Base-by-base conservation (phyloP, 495 filamentous ascomycete species). In the Neurospora intermedia region DNA sequence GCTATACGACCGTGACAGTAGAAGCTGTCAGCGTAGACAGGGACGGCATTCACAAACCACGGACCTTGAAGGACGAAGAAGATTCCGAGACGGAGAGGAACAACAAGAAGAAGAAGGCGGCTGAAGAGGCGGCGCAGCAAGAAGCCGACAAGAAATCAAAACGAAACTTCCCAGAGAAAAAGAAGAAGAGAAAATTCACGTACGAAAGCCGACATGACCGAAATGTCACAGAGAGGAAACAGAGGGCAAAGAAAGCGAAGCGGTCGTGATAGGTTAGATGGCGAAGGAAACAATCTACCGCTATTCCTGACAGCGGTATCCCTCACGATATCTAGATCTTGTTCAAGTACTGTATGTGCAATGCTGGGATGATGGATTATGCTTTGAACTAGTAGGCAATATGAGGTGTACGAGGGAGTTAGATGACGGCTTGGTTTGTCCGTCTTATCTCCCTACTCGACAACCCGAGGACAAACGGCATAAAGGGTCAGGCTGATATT, bases 1-100 rank as follows among this genome's bases (percentile, higher is more conserved):
- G 91, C 80, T 96, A 92, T 78, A 97, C 95, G 20, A 96, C 92
- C 4, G 96, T 99, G 40, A 97, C 93, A 0, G 89, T 99, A 0
- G 94, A 97, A 80, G 91, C 91, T n/a, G 93, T 99, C 79, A 91
- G 91, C 77, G 84, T 95, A 9, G 89, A 92, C 3, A 89, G 88
- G 71, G 89, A 92, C 73, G 92, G 91, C 8, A 78, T 94, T 16
- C 81, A 88, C 70, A 87, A 88, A 76, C 81, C 85, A 35, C 41
- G 82, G 87, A 13, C 54, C 2, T 41, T 54, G 9, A 83, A 86
- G 2, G 78, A 81, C 31, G 85, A 85, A 18, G 85, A 88, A 4
- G 80, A 78, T n/a, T 77, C 79, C 41, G 81, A 84, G 41, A 76
- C 73, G 9, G 82, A 80, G 20, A 75, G 45, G 27, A 75, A 78